Evolutionary conservation across 257 asterid genomes (phyloP).

Genomic region (Nicotiana noctiflora): DNA sequence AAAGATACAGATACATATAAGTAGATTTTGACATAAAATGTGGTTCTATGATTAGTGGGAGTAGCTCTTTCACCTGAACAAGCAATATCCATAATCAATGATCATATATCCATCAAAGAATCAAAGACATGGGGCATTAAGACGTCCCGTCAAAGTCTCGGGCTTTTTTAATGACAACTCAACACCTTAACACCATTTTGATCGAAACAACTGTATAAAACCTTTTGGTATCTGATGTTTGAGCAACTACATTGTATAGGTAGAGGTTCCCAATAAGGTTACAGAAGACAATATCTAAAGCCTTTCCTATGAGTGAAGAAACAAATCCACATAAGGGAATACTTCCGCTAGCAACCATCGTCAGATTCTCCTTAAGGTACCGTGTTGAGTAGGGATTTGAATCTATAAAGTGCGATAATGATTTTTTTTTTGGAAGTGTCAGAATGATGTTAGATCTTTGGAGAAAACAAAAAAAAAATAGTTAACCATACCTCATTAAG

Average conservation of each 20-base stretch:
- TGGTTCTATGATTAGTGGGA: neutral
- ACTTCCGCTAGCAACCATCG: neutral
- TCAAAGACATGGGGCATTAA: neutral
- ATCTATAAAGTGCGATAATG: neutral
- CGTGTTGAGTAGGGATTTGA: neutral
- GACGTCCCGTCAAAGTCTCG: neutral
- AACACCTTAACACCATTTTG: neutral
- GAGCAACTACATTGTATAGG: neutral
- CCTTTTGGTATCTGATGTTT: neutral
- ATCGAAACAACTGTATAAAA: neutral
- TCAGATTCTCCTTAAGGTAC: neutral
- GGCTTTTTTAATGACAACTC: neutral
- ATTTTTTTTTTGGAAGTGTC: neutral
- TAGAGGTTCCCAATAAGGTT: neutral
- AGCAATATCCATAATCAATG: neutral
- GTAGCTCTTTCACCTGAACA: neutral
- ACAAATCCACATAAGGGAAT: neutral
- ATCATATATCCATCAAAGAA: neutral
- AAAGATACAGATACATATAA: too few species aligned
- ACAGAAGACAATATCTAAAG: neutral
- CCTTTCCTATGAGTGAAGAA: neutral
- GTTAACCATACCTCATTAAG: constrained; percentile 54
- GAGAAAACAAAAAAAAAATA: neutral
- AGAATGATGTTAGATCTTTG: neutral
- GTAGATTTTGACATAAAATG: neutral